Evolutionary conservation across 75 land plant species (phyloP).

Genomic region (Cupressus sempervirens): DNA sequence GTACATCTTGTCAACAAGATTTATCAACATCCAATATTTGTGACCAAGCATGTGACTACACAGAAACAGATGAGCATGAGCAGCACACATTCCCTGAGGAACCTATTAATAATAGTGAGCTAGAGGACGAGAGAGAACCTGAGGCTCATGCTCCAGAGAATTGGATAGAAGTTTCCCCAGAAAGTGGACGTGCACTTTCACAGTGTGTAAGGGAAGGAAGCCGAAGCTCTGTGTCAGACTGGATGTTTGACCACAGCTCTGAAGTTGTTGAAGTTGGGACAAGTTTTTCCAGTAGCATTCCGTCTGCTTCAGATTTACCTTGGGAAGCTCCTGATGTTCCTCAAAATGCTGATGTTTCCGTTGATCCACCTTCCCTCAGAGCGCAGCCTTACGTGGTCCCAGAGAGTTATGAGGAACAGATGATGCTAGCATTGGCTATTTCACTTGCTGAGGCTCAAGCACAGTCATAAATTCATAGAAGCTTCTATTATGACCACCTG

Average conservation of each 20-base stretch:
- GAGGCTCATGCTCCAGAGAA: constrained; percentile 22
- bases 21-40: neutral
- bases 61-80: constrained; percentile 2
- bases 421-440: constrained; percentile 96
- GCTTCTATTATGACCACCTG: neutral
- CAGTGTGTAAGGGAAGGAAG: constrained; percentile 27
- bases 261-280: constrained; percentile 81
- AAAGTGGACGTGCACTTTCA: constrained; percentile 17
- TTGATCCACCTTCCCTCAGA: constrained; percentile 18
- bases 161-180: constrained; percentile 29
- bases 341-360: constrained; percentile 13
- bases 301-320: constrained; percentile 48
- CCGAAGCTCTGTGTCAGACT: constrained; percentile 22
- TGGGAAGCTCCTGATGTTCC: constrained; percentile 39
- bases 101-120: neutral
- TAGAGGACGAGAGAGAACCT: constrained; percentile 14
- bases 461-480: constrained; percentile 11
- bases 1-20: neutral
- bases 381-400: constrained; percentile 40
- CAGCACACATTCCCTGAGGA: constrained; percentile 10
- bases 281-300: constrained; percentile 61
- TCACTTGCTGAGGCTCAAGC: constrained; percentile 84
- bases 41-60: neutral
- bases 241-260: constrained; percentile 62
- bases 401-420: constrained; percentile 92